Evolutionary conservation across 345 rosid genomes (phyloP), one percentile per base, ranked within the genome.

Genomic region (Conringia planisiliqua): DNA sequence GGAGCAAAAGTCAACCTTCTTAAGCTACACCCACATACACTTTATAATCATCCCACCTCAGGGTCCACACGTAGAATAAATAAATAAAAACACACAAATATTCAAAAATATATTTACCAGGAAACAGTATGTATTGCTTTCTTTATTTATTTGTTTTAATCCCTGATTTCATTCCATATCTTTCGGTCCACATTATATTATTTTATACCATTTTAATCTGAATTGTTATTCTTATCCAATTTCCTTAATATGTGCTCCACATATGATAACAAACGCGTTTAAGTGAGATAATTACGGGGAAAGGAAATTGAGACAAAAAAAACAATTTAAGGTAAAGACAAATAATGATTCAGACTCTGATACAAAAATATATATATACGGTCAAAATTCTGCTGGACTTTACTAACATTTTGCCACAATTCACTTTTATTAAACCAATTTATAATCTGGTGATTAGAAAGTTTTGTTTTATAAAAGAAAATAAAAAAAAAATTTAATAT

Each of bases 1-100:
- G 16, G 38, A 68, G 36, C 69, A 42, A 82, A 84, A 84, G 89
- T 84, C 89, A 87, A 87, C 83, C 56, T 71, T 75, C 79, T 77
- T 55, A 82, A 82, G 83, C 39, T 56, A 71, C 72, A 72, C 67
- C 70, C 48, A 16, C 74, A 62, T 20, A 60, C 69, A 75, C 43
- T 11, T 39, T 50, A 68, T 68, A 50, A 75, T 50, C 8, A 24
- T 70, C 22, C 9, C 14, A 50, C 46, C 17, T 4, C 5, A 2
- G 69, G 69, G 63, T 68, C 79, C 75, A 54, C 79, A 44, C 51
- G 75, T 42, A 22, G 30, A 3, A 51, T 5, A 24, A 24, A 13
- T 13, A 9, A 11, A 38, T 50, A 12, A 1, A 64, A 26, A 70
- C n/a, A 6, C 20, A 43, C 20, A 66, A 18, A 10, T 6, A 7